phyloP scores from a whole-genome alignment of 768 basidiomycete genomes.

The Boletus sp. region DNA sequence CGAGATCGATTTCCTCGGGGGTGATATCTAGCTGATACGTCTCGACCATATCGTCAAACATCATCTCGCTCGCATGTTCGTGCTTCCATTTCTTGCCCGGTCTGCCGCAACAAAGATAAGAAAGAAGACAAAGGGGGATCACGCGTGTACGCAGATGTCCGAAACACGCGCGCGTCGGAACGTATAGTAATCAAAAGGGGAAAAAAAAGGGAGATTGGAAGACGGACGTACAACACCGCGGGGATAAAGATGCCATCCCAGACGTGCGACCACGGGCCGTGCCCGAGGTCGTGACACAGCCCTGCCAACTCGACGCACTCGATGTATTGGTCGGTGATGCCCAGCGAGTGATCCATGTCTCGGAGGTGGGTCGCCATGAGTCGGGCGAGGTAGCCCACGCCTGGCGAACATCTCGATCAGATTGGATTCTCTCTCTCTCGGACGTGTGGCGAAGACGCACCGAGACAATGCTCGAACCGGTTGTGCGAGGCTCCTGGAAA shows the following conservation, averaged over 20 bases:
- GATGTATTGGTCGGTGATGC: slow-evolving; percentile 69
- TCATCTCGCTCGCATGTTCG: slow-evolving; percentile 78
- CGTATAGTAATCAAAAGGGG: background rate
- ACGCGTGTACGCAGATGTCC: no score
- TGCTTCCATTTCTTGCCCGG: slow-evolving; percentile 61
- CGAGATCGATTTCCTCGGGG: slow-evolving; percentile 50
- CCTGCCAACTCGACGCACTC: slow-evolving; percentile 79
- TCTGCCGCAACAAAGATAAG: slow-evolving; percentile 27
- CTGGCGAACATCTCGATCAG: slow-evolving; percentile 34
- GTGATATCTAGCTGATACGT: slow-evolving; percentile 53
- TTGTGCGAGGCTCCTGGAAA: slow-evolving; percentile 80
- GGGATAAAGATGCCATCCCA: slow-evolving; percentile 80
- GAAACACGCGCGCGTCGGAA: no score
- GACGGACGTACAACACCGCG: slow-evolving; percentile 49
- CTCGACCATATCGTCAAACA: slow-evolving; percentile 69
- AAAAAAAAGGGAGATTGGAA: background rate
- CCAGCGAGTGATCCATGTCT: slow-evolving; percentile 55
- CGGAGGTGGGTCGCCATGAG: slow-evolving; percentile 58
- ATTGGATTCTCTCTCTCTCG: no score
- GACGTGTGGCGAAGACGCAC: slow-evolving; percentile 33
- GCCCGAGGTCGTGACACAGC: slow-evolving; percentile 81
- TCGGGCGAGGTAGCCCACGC: slow-evolving; percentile 72
- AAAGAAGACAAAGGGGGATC: background rate
- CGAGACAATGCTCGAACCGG: slow-evolving; percentile 83
- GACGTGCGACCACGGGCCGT: slow-evolving; percentile 85